phyloP scores from a whole-genome alignment of 805 yeast genomes.

The Kurtzmaniella fragi region DNA sequence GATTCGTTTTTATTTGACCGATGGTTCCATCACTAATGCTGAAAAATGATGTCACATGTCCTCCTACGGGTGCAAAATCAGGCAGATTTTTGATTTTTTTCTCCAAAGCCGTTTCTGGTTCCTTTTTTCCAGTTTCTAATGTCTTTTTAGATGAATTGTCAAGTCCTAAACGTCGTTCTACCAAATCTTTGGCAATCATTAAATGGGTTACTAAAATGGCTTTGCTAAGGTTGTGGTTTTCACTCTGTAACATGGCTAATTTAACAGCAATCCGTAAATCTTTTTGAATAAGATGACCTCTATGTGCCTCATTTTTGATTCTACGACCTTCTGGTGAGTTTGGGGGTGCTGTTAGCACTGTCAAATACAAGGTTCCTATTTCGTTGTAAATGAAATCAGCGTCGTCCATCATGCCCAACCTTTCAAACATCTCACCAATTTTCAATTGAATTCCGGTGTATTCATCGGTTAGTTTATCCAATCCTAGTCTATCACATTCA shows the following conservation, averaged over 20 bases:
- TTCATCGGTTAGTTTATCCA: constrained; percentile 64
- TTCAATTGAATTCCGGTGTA: constrained; percentile 90
- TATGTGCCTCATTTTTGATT: constrained; percentile 20
- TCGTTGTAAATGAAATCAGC: constrained; percentile 68
- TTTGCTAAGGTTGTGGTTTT: constrained; percentile 45
- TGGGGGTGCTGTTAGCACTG: constrained; percentile 39
- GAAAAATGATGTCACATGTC: constrained; percentile 3
- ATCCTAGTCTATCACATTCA: constrained; percentile 49
- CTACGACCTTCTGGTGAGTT: constrained; percentile 19
- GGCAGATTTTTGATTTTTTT: neutral
- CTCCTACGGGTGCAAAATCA: constrained; percentile 4
- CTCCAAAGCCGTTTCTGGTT: neutral
- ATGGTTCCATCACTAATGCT: constrained; percentile 10
- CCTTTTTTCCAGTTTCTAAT: neutral
- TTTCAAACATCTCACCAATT: constrained; percentile 81
- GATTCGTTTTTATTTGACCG: constrained; percentile 26
- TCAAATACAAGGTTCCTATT: constrained; percentile 53
- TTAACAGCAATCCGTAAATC: constrained; percentile 68
- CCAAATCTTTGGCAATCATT: constrained; percentile 61
- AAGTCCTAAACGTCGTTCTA: constrained; percentile 36
- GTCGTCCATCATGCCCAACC: constrained; percentile 53
- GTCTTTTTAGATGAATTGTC: constrained; percentile 1
- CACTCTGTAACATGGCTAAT: constrained; percentile 51
- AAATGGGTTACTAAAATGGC: constrained; percentile 60
- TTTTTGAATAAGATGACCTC: constrained; percentile 62